These are phyloP conservation scores for Spencermartinsiella ligniputridi DNA, from an alignment of 1,139 yeast species.

Conservation along the genomic window DNA sequence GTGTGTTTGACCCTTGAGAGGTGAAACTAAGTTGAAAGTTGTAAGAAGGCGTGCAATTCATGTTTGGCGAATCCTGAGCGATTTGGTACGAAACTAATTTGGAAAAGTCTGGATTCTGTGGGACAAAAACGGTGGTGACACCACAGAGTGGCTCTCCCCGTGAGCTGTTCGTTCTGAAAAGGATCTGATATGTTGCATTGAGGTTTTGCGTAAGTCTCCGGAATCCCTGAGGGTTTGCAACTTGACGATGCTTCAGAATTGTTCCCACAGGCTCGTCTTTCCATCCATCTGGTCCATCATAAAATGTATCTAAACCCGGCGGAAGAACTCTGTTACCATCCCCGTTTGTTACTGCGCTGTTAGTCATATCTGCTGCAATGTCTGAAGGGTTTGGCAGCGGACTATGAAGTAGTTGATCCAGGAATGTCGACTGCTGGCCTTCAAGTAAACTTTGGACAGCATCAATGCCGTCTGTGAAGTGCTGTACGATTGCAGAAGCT, in stretches of 20 bases:
- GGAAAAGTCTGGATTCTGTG: conserved; percentile 14
- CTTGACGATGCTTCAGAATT: conserved; percentile 8
- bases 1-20: conserved; percentile 1
- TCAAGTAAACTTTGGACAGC: background rate
- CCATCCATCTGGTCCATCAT: conserved; percentile 5
- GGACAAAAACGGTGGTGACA: conserved; percentile 29
- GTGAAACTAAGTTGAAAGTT: conserved; percentile 12
- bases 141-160: conserved; percentile 19
- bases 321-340: background rate
- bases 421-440: background rate
- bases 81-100: conserved; percentile 27
- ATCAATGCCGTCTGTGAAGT: background rate
- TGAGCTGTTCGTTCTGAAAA: conserved; percentile 21
- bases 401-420: background rate
- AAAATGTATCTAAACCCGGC: conserved; percentile 10
- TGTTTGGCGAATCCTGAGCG: conserved; percentile 27
- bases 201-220: conserved; percentile 1
- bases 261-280: conserved; percentile 13
- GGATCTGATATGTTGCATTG: conserved; percentile 15
- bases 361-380: background rate
- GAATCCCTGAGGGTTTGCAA: conserved; percentile 1
- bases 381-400: background rate
- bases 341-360: background rate
- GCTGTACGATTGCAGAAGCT: background rate
- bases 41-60: conserved; percentile 31